Evolutionary conservation across 208 protist species (phyloP), one percentile per base, ranked within the genome.

Genomic region (Trypanosoma cruzi): DNA sequence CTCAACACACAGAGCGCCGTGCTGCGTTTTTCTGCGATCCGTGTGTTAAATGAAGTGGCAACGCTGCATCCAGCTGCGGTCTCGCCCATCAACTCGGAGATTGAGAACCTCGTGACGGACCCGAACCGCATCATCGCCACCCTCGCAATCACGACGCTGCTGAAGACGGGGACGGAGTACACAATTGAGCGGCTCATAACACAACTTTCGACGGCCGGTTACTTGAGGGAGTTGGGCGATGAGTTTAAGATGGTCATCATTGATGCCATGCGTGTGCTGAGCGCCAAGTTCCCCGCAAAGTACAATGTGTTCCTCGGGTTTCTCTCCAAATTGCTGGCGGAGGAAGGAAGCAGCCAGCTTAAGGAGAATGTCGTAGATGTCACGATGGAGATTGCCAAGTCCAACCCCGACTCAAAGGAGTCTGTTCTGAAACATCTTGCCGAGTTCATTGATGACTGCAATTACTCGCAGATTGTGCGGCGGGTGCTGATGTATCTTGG

Each of bases 381-480:
- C 18, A 98, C 99, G 76, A 82, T 98, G 14, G 82, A 84, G 26
- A 93, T 99, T 68, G 94, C 98, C 53, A 87, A 84, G 59, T 71
- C 79, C 7, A 95, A 98, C 63, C 86, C 91, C 29, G 91, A 94
- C 24, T 83, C 94, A 13, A 98, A 98, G 74, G 95, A 98, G 49
- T 63, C 75, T 11, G 91, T 93, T 14, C 86, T 99, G 37, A 81
- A 78, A 37, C 89, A 99, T 62, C 82, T 99, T 24, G 99, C 98
- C 40, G 98, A 99, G 85, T 99, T 99, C 75, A 99, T 99, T 73
- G 99, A 99, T 70, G 98, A 99, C 88, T 99, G 98, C 80, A 98
- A 99, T 77, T 99, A 96, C 83, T 79, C 96, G 10, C 64, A 85
- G 52, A 95, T 99, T 44, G 97, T 92, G 20, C 94, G 97, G 62